phyloP scores from a whole-genome alignment of 2,329 filamentous ascomycete genomes.

The Myriosclerotinia scirpicola region DNA sequence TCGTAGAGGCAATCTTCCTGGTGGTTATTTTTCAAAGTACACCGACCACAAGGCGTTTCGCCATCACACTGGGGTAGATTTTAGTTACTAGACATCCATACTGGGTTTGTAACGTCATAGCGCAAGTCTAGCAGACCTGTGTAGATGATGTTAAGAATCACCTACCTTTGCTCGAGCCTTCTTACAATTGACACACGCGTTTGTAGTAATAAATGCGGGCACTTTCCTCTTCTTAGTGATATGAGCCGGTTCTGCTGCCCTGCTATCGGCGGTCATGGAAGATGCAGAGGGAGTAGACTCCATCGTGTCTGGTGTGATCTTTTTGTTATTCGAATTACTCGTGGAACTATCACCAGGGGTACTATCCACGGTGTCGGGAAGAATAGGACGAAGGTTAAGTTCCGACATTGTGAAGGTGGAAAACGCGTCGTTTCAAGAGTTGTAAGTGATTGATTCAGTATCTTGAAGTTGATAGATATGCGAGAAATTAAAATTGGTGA shows the following conservation, averaged over 20 bases:
- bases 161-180: conserved; percentile 36
- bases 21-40: conserved; percentile 34
- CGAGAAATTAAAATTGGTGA: neutral
- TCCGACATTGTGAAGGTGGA: neutral
- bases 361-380: neutral
- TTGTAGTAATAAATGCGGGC: neutral
- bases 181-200: conserved; percentile 10
- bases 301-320: conserved; percentile 2
- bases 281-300: neutral
- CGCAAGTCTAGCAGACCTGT: neutral
- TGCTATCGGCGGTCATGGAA: neutral
- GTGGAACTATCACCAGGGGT: neutral
- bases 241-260: neutral
- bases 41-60: conserved; percentile 40
- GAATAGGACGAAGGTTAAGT: neutral
- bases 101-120: neutral
- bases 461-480: neutral
- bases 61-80: conserved; percentile 39
- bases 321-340: neutral
- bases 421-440: neutral
- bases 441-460: neutral
- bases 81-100: conserved; percentile 2
- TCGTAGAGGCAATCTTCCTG: conserved; percentile 38
- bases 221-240: conserved; percentile 2
- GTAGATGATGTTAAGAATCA: conserved; percentile 5